Evolutionary conservation across 495 filamentous ascomycete species (phyloP).

Genomic region (Staphylotrichum tortipilum): DNA sequence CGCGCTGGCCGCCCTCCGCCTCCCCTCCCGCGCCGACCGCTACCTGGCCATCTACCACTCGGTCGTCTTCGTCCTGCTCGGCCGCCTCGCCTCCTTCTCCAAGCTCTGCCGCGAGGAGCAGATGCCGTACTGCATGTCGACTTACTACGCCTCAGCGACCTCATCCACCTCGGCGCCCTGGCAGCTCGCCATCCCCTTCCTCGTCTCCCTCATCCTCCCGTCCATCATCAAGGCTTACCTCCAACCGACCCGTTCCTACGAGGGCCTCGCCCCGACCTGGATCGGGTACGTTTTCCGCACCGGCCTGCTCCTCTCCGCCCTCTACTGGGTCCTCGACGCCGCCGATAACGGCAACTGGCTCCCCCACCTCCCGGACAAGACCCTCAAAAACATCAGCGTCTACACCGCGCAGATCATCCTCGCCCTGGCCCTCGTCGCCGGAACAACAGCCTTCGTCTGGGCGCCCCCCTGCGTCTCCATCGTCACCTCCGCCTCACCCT

Average conservation of each 20-base stretch:
- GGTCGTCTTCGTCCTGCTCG: slow-evolving; percentile 70
- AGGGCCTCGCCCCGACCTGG: slow-evolving; percentile 75
- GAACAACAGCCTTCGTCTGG: slow-evolving; percentile 63
- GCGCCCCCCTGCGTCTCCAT: slow-evolving; percentile 67
- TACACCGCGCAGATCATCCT: slow-evolving; percentile 68
- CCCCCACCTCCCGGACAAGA: slow-evolving; percentile 44
- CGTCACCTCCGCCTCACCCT: slow-evolving; percentile 29
- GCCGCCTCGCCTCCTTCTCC: slow-evolving; percentile 75
- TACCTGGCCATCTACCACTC: slow-evolving; percentile 76
- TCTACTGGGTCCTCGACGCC: slow-evolving; percentile 85
- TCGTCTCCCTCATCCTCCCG: slow-evolving; percentile 65
- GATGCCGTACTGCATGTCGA: slow-evolving; percentile 92
- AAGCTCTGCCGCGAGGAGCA: slow-evolving; percentile 95
- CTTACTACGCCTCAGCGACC: slow-evolving; percentile 85
- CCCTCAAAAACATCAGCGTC: slow-evolving; percentile 63
- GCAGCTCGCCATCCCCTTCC: slow-evolving; percentile 75
- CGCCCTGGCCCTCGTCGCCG: slow-evolving; percentile 59
- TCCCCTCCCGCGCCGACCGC: slow-evolving; percentile 52
- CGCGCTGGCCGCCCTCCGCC: slow-evolving; percentile 64
- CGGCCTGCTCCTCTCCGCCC: slow-evolving; percentile 63
- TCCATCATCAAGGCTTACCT: slow-evolving; percentile 72
- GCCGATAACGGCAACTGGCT: slow-evolving; percentile 89
- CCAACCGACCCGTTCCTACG: slow-evolving; percentile 65
- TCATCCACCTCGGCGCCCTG: slow-evolving; percentile 90
- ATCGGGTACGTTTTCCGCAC: slow-evolving; percentile 71